Base-by-base conservation (phyloP, 495 filamentous ascomycete species). In the Sabuloglossum arenarium region DNA sequence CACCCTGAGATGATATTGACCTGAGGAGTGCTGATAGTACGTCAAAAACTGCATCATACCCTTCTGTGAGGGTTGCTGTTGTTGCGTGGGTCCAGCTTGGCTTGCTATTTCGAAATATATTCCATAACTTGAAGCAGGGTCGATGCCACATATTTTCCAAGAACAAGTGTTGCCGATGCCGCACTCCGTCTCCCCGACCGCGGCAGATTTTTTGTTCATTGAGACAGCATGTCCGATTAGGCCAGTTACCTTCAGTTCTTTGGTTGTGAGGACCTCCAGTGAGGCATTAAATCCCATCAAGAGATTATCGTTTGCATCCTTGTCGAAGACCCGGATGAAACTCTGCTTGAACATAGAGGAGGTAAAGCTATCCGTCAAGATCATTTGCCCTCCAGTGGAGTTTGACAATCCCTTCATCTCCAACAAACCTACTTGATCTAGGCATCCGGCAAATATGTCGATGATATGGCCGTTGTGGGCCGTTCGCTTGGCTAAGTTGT, bases 321-420 rank as follows among this genome's bases (percentile, higher is more conserved):
- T 95, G 66, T 99, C 91, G 64, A 99, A 99, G 28, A 99, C 81
- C 28, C 93, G 83, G 57, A 95, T 81, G 64, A 99, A 99, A 9
- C 89, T 96, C 66, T 99, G 93, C 74, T 94, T 97, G 76, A 97
- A 99, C 79, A 97, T 96, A 51, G 93, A 97, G 5, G 93, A 91
- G 3, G 93, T 99, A 67, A 99, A 99, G 70, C 88, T 95, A 64
- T 99, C 93, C 3, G 93, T 99, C 54, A 97, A 74, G 57, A 99
- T 91, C 84, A 97, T 97, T 66, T 99, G 88, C 47, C 93, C 93
- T 55, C 93, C 93, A 32, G 93, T 99, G 42, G 82, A 90, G 68
- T 97, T 97, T 61, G 88, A 80, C 30, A 99, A 75, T 43, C 91
- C 88, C 72, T 99, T 99, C 93, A 99, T 99, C 69, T 99, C 93